A percentile compares a stretch with the other conserved stretches of the same genome.
Evolutionary conservation across 179 eudicot genomes (phyloP).

Genomic region (Heliamphora pulchella): DNA sequence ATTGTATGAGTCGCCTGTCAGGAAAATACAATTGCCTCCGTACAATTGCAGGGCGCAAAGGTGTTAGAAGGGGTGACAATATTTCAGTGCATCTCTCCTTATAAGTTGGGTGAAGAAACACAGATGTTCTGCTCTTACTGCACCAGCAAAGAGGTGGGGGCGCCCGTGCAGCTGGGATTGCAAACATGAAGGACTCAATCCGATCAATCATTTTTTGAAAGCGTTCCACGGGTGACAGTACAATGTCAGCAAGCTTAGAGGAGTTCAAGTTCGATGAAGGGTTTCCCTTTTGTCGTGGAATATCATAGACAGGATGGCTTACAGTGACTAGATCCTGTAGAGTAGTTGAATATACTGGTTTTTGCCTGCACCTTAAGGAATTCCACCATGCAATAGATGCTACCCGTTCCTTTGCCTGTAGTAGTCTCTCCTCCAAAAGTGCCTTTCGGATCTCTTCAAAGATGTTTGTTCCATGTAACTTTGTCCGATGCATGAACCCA

Average conservation of each 20-base stretch:
- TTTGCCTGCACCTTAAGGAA: constrained; percentile 68
- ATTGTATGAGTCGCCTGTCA: constrained; percentile 93
- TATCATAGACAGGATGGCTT: constrained; percentile 50
- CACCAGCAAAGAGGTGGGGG: constrained; percentile 88
- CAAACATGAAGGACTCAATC: constrained; percentile 95
- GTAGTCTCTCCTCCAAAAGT: constrained; percentile 65
- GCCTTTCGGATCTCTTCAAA: constrained; percentile 84
- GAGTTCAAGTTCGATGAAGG: constrained; percentile 41
- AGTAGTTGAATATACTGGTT: constrained; percentile 61
- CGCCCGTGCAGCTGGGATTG: constrained; percentile 97
- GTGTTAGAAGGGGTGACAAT: constrained; percentile 71
- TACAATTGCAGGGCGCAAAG: constrained; percentile 91
- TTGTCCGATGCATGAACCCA: constrained; percentile 34
- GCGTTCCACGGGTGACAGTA: constrained; percentile 85
- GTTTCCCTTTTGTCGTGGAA: constrained; percentile 41
- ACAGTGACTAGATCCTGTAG: constrained; percentile 57
- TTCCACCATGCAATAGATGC: constrained; percentile 97
- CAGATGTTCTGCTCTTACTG: constrained; percentile 57
- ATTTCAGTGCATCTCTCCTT: constrained; percentile 54
- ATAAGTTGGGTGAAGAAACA: constrained; percentile 46
- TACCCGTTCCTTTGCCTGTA: constrained; percentile 68
- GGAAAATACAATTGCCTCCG: constrained; percentile 96
- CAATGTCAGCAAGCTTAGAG: constrained; percentile 66
- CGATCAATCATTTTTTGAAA: constrained; percentile 67
- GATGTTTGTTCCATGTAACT: constrained; percentile 50